Evolutionary conservation across 768 basidiomycete species (phyloP), one percentile per base, ranked within the genome.

Genomic region (Tylopilus sp.): DNA sequence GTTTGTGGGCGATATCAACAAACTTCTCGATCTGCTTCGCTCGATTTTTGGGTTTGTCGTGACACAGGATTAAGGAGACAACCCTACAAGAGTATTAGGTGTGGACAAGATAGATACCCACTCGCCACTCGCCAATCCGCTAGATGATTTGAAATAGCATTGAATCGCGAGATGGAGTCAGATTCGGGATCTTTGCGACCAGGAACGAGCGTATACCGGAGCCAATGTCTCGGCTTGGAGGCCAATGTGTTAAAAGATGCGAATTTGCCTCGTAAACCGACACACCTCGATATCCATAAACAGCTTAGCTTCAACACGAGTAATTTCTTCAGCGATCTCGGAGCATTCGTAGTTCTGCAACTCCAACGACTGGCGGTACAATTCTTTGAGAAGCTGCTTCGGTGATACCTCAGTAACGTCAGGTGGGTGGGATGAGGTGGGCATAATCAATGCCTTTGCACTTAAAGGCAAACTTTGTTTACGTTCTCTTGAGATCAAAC

Each of bases 21-120:
- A 98, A 86, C 64, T 91, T 91, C 66, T 97, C 92, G 53, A 95
- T 87, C 60, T 93, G 86, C 53, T 78, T 82, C 4, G 86, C 89
- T 37, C 96, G 85, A 40, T 77, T 69, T 67, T 82, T 85, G 26
- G 85, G 76, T 60, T 85, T 87, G 60, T 92, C 86, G 53, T 95
- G 92, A 52, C 89, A 89, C 14, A 98, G 74, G 48, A 99, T 93
- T 52, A 98, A 73, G 16, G 93, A 93, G 10, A 87, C 84, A 46
- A 94, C 90, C 93, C 95, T 96, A 56, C 16, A 17, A 21, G 45
- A 41, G n/a, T 31, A 45, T 61, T 52, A 60, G 28, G 17, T 31
- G 6, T 31, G n/a, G 33, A 40, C 19, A 16, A 51, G 5, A 43
- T 26, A 22, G 5, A 40, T 21, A 22, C 7, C 22, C 40, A 28